Percentiles rank a stretch among this genome's conserved stretches.
Conservation (phyloP, 1,284 basidiomycete genomes). For the Cutaneotrichosporon daszewskae region DNA sequence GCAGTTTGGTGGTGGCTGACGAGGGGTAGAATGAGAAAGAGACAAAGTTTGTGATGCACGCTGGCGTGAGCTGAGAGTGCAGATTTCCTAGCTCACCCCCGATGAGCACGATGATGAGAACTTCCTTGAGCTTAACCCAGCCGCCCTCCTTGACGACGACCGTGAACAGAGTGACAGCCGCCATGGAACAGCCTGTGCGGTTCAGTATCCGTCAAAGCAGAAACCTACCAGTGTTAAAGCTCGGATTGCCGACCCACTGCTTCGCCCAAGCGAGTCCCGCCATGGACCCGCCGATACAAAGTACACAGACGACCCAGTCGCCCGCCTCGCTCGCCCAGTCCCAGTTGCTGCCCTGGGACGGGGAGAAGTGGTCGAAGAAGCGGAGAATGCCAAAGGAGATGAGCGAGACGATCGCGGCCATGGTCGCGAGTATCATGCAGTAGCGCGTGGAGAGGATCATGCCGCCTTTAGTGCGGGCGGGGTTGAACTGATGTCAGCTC, state of each 20-base stretch:
- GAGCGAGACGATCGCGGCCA: constrained; percentile 77
- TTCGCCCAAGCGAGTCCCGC: constrained; percentile 66
- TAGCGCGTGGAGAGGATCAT: constrained; percentile 62
- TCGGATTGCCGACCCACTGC: constrained; percentile 80
- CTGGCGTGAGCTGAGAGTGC: constrained; percentile 23
- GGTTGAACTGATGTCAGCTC: constrained; percentile 54
- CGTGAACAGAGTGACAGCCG: constrained; percentile 74
- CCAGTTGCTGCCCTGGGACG: constrained; percentile 33
- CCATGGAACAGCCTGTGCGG: constrained; percentile 76
- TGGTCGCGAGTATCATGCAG: constrained; percentile 54
- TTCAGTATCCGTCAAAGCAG: background rate
- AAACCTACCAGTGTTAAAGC: constrained; percentile 76
- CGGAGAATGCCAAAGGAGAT: constrained; percentile 72
- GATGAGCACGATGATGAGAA: constrained; percentile 68
- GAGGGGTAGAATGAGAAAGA: constrained; percentile 77
- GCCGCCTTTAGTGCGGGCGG: constrained; percentile 69
- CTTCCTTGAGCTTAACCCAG: constrained; percentile 63
- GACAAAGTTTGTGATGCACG: constrained; percentile 69
- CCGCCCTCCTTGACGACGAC: constrained; percentile 90
- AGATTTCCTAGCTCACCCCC: constrained; percentile 49
- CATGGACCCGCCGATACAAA: constrained; percentile 79
- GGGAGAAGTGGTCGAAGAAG: constrained; percentile 58
- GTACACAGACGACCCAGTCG: constrained; percentile 55
- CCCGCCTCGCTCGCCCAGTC: constrained; percentile 42
- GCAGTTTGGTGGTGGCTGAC: constrained; percentile 77